Evolutionary conservation across 164 flowering plant genomes (phyloP).

Genomic region (Vitis cinerea): DNA sequence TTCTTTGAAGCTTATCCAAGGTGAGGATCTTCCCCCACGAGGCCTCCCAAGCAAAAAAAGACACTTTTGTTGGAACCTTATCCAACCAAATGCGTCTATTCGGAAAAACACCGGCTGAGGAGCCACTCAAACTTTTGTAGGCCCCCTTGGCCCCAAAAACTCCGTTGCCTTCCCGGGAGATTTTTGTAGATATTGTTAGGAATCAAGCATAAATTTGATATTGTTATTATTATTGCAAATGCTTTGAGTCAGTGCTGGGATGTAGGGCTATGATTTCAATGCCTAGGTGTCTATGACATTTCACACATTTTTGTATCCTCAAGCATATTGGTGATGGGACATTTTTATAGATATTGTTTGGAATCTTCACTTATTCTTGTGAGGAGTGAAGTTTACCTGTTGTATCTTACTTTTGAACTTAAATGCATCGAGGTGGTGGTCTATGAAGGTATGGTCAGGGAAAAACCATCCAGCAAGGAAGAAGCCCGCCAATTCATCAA

Average conservation of each 20-base stretch:
- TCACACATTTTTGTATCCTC: constrained; percentile 26
- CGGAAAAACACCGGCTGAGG: no score
- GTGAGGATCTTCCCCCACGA: no score
- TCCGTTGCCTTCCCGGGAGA: no score
- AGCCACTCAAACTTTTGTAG: no score
- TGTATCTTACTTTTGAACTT: constrained; percentile 27
- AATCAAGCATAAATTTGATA: background rate
- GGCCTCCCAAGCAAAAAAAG: no score
- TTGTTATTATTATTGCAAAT: background rate
- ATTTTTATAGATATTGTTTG: constrained; percentile 3
- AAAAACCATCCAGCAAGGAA: constrained; percentile 84
- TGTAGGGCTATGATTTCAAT: background rate
- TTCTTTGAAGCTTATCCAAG: no score
- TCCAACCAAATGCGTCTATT: no score
- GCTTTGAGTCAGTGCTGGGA: background rate
- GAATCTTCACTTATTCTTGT: background rate
- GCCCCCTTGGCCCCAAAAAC: no score
- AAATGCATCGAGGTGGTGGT: constrained; percentile 87
- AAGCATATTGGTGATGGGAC: constrained; percentile 27
- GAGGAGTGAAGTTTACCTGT: background rate
- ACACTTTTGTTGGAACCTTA: no score
- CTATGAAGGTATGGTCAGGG: constrained; percentile 81
- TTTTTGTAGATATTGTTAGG: no score
- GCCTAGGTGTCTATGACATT: constrained; percentile 6
- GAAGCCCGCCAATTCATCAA: constrained; percentile 78